Percentiles rank a stretch among this genome's conserved stretches.
phyloP scores from a whole-genome alignment of 805 yeast species.

The Danielozyma ontarioensis region DNA sequence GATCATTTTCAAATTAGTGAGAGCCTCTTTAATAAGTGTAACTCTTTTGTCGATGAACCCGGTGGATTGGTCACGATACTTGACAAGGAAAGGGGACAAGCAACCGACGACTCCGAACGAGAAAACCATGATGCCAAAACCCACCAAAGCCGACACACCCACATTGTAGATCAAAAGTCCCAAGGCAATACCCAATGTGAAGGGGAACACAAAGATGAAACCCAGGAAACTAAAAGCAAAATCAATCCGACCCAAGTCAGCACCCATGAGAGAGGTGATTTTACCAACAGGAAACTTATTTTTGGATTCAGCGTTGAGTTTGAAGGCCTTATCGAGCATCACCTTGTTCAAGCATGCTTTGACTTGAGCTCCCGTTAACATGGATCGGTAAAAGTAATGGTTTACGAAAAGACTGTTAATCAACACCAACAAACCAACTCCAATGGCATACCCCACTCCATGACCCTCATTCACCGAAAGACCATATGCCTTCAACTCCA shows the following conservation, averaged over 20 bases:
- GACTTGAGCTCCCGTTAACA: constrained; percentile 22
- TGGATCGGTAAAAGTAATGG: constrained; percentile 18
- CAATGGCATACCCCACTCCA: constrained; percentile 7
- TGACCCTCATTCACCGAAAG: constrained; percentile 2
- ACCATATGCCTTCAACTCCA: constrained; percentile 22
- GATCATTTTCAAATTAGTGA: constrained; percentile 73
- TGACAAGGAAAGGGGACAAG: constrained; percentile 41
- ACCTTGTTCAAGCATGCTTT: constrained; percentile 22
- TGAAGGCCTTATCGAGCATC: constrained; percentile 17
- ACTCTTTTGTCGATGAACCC: constrained; percentile 73
- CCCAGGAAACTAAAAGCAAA: constrained; percentile 25
- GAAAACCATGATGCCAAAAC: constrained; percentile 17
- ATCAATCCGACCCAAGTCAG: constrained; percentile 23
- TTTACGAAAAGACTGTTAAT: constrained; percentile 12
- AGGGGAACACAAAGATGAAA: constrained; percentile 17
- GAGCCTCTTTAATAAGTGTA: constrained; percentile 67
- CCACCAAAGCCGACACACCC: constrained; percentile 21
- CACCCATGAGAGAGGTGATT: constrained; percentile 24
- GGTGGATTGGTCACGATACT: constrained; percentile 54
- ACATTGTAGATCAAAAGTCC: constrained; percentile 19
- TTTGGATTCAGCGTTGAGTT: constrained; percentile 13
- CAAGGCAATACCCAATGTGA: constrained; percentile 18
- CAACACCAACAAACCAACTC: constrained; percentile 8
- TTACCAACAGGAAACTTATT: constrained; percentile 17
- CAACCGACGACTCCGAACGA: constrained; percentile 5